phyloP scores from a whole-genome alignment of 371 early-diverging fungal species.

The Mucor velutinosus region DNA sequence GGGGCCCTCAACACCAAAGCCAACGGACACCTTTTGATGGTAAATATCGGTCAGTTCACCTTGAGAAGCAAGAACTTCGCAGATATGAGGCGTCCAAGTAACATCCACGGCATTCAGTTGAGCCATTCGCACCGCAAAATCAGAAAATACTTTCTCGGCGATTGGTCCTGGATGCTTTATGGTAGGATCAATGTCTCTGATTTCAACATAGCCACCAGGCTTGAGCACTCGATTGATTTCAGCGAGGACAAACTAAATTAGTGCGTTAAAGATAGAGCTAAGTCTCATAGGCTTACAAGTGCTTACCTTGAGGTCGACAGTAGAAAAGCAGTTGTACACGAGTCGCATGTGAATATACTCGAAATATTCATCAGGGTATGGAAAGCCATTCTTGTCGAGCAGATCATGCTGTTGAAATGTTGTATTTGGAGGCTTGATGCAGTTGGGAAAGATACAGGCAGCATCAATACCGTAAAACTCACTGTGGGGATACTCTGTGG shows the following conservation, averaged over 20 bases:
- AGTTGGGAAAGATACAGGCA: conserved; percentile 46
- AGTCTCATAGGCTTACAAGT: background rate
- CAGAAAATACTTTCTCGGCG: conserved; percentile 27
- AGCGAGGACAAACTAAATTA: conserved; percentile 19
- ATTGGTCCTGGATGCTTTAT: conserved; percentile 55
- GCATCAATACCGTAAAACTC: conserved; percentile 58
- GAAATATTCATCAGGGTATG: conserved; percentile 55
- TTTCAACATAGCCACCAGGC: conserved; percentile 59
- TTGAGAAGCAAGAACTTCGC: conserved; percentile 16
- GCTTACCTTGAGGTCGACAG: conserved; percentile 37
- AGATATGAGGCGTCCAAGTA: conserved; percentile 30
- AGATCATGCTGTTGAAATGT: conserved; percentile 53
- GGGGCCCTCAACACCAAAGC: conserved; percentile 21
- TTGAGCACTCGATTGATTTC: conserved; percentile 48
- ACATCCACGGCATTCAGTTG: conserved; percentile 28
- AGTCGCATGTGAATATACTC: conserved; percentile 59
- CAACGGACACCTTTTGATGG: conserved; percentile 28
- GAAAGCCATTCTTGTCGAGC: conserved; percentile 42
- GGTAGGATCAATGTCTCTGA: conserved; percentile 55
- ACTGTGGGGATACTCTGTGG: conserved; percentile 51
- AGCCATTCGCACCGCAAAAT: conserved; percentile 9
- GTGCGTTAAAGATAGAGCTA: no score
- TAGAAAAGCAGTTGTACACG: conserved; percentile 40
- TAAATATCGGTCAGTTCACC: conserved; percentile 39
- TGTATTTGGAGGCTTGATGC: conserved; percentile 56